A percentile compares a stretch with the other conserved stretches of the same genome.
Evolutionary conservation across 2,329 filamentous ascomycete genomes (phyloP).

Genomic region (Boeremia exigua): DNA sequence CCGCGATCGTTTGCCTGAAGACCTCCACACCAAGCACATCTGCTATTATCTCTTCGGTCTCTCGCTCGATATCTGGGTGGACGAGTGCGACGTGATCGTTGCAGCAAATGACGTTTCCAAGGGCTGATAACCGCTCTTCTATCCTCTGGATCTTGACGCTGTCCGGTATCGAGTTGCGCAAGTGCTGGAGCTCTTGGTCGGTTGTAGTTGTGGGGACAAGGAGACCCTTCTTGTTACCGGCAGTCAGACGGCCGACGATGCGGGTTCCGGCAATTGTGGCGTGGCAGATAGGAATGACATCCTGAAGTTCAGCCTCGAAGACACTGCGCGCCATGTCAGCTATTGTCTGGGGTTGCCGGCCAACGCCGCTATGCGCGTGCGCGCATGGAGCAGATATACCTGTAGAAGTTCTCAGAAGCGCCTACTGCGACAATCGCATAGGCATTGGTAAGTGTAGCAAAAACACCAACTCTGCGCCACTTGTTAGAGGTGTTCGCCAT

Average conservation of each 20-base stretch:
- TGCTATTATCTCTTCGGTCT: constrained; percentile 98
- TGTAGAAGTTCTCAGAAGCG: constrained; percentile 99
- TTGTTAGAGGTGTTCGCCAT: constrained; percentile 20
- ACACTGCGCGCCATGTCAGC: constrained; percentile 62
- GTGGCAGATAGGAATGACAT: constrained; percentile 95
- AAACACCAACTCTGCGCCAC: constrained; percentile 82
- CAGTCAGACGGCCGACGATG: constrained; percentile 93
- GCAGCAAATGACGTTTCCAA: constrained; percentile 94
- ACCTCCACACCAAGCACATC: constrained; percentile 90
- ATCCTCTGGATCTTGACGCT: constrained; percentile 93
- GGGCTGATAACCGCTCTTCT: constrained; percentile 92
- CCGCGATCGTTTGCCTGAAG: constrained; percentile 92
- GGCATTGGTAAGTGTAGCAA: constrained; percentile 94
- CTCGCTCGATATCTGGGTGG: constrained; percentile 94
- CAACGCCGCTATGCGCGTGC: neutral
- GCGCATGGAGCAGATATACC: constrained; percentile 52
- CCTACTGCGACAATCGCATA: constrained; percentile 94
- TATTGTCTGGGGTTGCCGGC: neutral
- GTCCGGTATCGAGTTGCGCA: constrained; percentile 93
- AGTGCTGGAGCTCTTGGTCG: constrained; percentile 96
- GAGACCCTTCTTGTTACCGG: constrained; percentile 95
- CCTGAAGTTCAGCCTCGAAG: constrained; percentile 97
- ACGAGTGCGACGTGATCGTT: constrained; percentile 98
- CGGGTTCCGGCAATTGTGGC: constrained; percentile 95
- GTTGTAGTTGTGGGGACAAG: constrained; percentile 95